Evolutionary conservation across 306 rosid genomes (phyloP).

Genomic region (Pyrus pyrifolia): DNA sequence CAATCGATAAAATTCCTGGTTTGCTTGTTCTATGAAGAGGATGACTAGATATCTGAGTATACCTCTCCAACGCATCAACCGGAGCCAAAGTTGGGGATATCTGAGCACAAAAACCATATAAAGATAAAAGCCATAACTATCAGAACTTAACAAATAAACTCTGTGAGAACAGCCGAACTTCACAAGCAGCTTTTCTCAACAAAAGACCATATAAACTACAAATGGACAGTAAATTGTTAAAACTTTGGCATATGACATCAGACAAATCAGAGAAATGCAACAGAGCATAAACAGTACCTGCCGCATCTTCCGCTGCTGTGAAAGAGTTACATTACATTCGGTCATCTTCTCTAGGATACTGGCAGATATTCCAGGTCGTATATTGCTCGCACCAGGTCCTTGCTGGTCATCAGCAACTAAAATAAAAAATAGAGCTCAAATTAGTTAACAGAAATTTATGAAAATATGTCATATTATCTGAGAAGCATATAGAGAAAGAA

Average conservation of each 20-base stretch:
- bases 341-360: conserved; percentile 63
- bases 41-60: conserved; percentile 94
- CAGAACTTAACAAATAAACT: not conserved
- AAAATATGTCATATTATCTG: not conserved
- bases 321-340: conserved; percentile 82
- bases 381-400: conserved; percentile 58
- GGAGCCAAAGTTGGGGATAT: conserved; percentile 82
- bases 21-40: conserved; percentile 95
- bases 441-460: conserved; percentile 2
- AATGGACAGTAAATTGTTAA: not conserved
- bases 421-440: conserved; percentile 11
- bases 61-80: conserved; percentile 67
- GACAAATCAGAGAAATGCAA: not conserved
- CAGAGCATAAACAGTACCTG: conserved; percentile 42
- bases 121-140: not conserved
- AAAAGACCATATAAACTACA: not conserved
- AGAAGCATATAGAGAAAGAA: conserved; percentile 11
- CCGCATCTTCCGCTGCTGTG: conserved; percentile 83
- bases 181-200: not conserved
- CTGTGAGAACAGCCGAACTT: not conserved
- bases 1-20: conserved; percentile 82
- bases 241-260: not conserved
- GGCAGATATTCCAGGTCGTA: conserved; percentile 65
- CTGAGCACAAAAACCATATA: conserved; percentile 32
- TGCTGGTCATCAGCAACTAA: conserved; percentile 54